These are phyloP conservation scores for Hirschioporus abietinus DNA, from an alignment of 768 basidiomycete species.

Conservation along the genomic window DNA sequence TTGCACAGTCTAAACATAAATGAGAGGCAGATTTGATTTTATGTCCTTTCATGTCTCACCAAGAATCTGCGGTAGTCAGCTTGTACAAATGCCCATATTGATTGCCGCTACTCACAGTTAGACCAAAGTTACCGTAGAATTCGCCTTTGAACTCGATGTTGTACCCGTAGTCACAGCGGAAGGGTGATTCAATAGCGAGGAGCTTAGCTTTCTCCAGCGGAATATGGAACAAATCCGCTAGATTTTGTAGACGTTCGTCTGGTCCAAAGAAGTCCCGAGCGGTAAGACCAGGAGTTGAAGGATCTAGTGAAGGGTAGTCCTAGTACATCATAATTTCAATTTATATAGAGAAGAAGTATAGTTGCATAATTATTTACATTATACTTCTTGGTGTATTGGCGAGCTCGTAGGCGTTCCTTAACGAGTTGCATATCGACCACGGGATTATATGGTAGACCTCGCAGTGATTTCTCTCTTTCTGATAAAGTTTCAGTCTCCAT, in stretches of 20 bases:
- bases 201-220: slow-evolving; percentile 6
- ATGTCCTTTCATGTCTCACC: neutral
- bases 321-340: neutral
- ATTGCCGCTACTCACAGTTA: slow-evolving; percentile 3
- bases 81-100: neutral
- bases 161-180: slow-evolving; percentile 13
- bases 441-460: slow-evolving; percentile 9
- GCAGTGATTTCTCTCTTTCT: slow-evolving; percentile 9
- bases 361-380: slow-evolving; percentile 2
- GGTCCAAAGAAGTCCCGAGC: slow-evolving; percentile 10
- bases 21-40: neutral
- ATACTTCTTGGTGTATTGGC: slow-evolving; percentile 10
- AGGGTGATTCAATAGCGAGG: slow-evolving; percentile 12
- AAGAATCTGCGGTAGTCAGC: slow-evolving; percentile 3
- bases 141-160: slow-evolving; percentile 16
- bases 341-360: neutral
- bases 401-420: slow-evolving; percentile 7
- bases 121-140: slow-evolving; percentile 10
- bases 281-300: neutral
- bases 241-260: slow-evolving; percentile 13
- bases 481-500: neutral
- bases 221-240: slow-evolving; percentile 14
- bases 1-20: slow-evolving; percentile 10
- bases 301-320: slow-evolving; percentile 9
- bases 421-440: slow-evolving; percentile 9